These are phyloP conservation scores for Rhododendron henanense DNA, from an alignment of 148 eudicot genomes.

Conservation along the genomic window DNA sequence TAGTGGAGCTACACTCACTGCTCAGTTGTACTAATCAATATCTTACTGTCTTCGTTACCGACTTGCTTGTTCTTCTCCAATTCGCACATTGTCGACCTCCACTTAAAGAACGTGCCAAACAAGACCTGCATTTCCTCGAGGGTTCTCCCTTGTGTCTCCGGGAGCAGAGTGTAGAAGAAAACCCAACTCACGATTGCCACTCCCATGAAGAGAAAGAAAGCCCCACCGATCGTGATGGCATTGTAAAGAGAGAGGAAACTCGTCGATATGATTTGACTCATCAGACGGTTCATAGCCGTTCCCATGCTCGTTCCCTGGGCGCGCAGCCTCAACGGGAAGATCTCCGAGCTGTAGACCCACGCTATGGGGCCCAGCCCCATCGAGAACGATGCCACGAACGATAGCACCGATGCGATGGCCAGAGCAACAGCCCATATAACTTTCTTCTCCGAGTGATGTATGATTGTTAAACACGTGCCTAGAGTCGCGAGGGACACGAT, in stretches of 20 bases:
- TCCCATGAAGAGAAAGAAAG: constrained; percentile 51
- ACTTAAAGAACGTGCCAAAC: constrained; percentile 47
- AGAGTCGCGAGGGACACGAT: no score
- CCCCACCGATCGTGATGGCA: constrained; percentile 57
- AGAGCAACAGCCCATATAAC: constrained; percentile 27
- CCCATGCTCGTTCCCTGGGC: constrained; percentile 59
- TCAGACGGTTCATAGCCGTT: constrained; percentile 51
- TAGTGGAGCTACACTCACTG: no score
- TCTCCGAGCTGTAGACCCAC: constrained; percentile 37
- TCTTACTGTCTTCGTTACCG: neutral
- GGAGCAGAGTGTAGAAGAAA: constrained; percentile 52
- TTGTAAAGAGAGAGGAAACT: constrained; percentile 45
- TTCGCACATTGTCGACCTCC: constrained; percentile 13
- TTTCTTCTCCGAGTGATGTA: neutral
- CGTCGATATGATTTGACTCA: constrained; percentile 53
- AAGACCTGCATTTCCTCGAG: constrained; percentile 60
- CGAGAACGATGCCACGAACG: no score
- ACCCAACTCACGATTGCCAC: constrained; percentile 44
- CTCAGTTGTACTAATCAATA: no score
- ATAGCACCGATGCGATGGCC: constrained; percentile 17
- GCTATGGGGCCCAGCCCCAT: constrained; percentile 18
- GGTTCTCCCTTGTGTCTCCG: constrained; percentile 63
- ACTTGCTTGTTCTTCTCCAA: neutral
- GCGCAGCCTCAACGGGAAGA: constrained; percentile 31
- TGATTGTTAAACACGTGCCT: no score